These are phyloP conservation scores for Rubia tinctorum DNA, from an alignment of 305 asterid species.

Conservation along the genomic window DNA sequence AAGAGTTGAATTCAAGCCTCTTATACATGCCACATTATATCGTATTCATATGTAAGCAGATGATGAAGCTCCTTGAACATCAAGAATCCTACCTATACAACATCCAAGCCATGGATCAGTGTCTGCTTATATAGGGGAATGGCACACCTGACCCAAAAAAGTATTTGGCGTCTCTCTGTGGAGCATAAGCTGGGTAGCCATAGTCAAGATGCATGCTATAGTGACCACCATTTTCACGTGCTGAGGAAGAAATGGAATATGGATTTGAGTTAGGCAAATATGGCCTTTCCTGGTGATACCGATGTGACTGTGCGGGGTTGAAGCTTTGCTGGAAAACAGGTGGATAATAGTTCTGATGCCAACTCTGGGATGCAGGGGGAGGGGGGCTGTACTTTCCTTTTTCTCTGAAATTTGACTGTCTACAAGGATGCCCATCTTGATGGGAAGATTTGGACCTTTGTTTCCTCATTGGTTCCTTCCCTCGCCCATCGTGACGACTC, in stretches of 20 bases:
- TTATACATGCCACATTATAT: not conserved
- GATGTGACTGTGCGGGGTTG: not conserved
- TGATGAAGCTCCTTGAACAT: not conserved
- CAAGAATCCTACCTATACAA: not conserved
- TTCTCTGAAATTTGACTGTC: slow-evolving; percentile 18
- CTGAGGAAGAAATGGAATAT: slow-evolving; percentile 2
- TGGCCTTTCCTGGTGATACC: not conserved
- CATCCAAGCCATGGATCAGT: not conserved
- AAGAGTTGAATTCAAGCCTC: not conserved
- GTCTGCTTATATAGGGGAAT: slow-evolving; percentile 4
- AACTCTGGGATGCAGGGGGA: slow-evolving; percentile 21
- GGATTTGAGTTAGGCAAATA: not conserved
- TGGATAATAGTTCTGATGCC: slow-evolving; percentile 26
- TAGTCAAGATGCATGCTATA: not conserved
- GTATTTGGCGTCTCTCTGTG: not conserved
- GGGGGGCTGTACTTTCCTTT: slow-evolving; percentile 21
- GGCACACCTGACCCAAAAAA: not conserved
- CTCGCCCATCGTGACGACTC: slow-evolving; percentile 19
- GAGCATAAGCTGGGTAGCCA: not conserved
- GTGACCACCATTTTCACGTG: not conserved
- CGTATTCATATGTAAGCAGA: not conserved
- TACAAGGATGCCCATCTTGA: slow-evolving; percentile 15
- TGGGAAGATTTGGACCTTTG: slow-evolving; percentile 18
- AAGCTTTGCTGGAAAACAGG: slow-evolving; percentile 9
- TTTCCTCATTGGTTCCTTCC: slow-evolving; percentile 25